A percentile compares a stretch with the other conserved stretches of the same genome.
Evolutionary conservation across 2,329 filamentous ascomycete genomes (phyloP).

Genomic region (Xylariaceae sp.): DNA sequence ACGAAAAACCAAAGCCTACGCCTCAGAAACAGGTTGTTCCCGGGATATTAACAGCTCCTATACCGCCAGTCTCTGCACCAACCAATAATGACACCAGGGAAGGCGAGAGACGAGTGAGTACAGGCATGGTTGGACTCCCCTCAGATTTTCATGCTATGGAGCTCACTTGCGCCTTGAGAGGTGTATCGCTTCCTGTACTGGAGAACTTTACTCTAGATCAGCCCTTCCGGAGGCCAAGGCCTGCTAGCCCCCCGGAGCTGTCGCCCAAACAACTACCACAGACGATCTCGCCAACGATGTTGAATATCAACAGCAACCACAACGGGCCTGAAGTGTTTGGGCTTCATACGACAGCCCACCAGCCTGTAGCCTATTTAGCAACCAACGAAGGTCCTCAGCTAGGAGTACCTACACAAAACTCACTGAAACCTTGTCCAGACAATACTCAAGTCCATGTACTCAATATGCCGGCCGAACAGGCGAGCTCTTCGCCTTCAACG

Average conservation of each 20-base stretch:
- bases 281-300: slow-evolving; percentile 16
- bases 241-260: slow-evolving; percentile 37
- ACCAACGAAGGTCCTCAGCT: slow-evolving; percentile 7
- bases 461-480: slow-evolving; percentile 9
- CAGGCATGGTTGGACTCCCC: slow-evolving; percentile 36
- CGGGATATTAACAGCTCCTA: slow-evolving; percentile 1
- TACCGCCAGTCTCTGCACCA: slow-evolving; percentile 4
- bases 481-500: slow-evolving; percentile 1
- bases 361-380: slow-evolving; percentile 8
- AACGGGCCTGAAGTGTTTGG: neutral
- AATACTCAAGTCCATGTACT: slow-evolving; percentile 8
- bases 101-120: slow-evolving; percentile 36
- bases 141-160: slow-evolving; percentile 34
- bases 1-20: slow-evolving; percentile 7
- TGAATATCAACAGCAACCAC: neutral
- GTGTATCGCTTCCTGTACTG: slow-evolving; percentile 40
- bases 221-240: slow-evolving; percentile 28
- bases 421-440: neutral
- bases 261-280: slow-evolving; percentile 42
- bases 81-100: slow-evolving; percentile 20
- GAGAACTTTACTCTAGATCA: slow-evolving; percentile 39
- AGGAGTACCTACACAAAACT: slow-evolving; percentile 4
- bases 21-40: slow-evolving; percentile 7
- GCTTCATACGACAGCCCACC: neutral
- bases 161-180: slow-evolving; percentile 33